Conservation (phyloP, 1,284 basidiomycete species). For the Chondrostereum purpureum region DNA sequence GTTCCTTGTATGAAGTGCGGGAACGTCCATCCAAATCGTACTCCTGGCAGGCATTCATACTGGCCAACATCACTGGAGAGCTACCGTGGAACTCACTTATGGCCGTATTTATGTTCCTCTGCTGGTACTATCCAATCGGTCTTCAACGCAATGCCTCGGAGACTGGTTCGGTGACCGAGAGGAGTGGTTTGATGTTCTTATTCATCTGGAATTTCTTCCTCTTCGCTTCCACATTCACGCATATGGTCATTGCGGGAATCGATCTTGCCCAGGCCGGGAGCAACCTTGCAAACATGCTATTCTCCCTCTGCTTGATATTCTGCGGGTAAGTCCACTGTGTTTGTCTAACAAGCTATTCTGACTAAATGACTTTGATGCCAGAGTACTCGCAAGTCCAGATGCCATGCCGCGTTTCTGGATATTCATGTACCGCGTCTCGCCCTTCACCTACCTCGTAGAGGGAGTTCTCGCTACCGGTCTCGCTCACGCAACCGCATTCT, state of each 20-base stretch:
- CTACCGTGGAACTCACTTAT: slow-evolving; percentile 61
- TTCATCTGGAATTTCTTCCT: slow-evolving; percentile 46
- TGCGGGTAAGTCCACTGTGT: slow-evolving; percentile 21
- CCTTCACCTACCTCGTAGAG: slow-evolving; percentile 62
- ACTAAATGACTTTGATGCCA: slow-evolving; percentile 14
- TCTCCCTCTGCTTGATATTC: slow-evolving; percentile 22
- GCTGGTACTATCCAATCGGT: slow-evolving; percentile 70
- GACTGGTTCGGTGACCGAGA: slow-evolving; percentile 28
- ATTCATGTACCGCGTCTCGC: slow-evolving; percentile 55
- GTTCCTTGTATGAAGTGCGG: slow-evolving; percentile 60
- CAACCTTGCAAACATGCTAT: slow-evolving; percentile 13
- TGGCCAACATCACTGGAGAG: slow-evolving; percentile 56
- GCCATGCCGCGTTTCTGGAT: slow-evolving; percentile 4
- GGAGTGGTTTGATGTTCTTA: slow-evolving; percentile 51
- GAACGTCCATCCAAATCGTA: slow-evolving; percentile 73
- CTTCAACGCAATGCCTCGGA: slow-evolving; percentile 31
- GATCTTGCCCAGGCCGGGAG: slow-evolving; percentile 32
- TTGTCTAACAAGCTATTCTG: background rate
- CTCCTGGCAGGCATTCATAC: slow-evolving; percentile 70
- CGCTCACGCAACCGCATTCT: slow-evolving; percentile 21
- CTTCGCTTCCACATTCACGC: slow-evolving; percentile 45
- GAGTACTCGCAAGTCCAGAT: background rate
- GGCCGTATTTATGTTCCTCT: slow-evolving; percentile 52
- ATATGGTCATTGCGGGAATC: slow-evolving; percentile 32
- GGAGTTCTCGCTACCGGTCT: slow-evolving; percentile 27